Evolutionary conservation across 2,329 filamentous ascomycete genomes (phyloP), one percentile per base, ranked within the genome.

Genomic region (Aspergillus sp.): DNA sequence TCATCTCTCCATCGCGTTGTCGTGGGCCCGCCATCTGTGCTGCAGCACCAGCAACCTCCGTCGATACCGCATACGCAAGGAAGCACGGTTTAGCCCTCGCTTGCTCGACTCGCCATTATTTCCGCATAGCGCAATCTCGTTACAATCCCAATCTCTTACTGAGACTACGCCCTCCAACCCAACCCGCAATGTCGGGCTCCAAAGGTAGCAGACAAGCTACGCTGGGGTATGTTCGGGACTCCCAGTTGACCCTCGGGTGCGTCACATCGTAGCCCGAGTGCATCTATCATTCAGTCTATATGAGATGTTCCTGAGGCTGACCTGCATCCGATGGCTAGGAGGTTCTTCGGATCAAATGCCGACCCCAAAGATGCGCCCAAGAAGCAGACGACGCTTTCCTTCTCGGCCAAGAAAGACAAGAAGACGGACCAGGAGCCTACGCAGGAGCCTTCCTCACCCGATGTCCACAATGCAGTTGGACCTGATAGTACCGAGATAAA

Each of bases 161-260:
- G 5, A 20, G 14, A 16, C 17, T 40, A 23, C 32, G 14, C 20
- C 21, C 49, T 25, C 46, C 16, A 31, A 14, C 11, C 5, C 16
- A 34, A 10, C 21, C 36, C 14, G 52, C 41, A 50, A 62, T 62
- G 60, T 47, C 58, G 11, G 58, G 58, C 14, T 45, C 55, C 10
- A 61, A 60, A 47, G 52, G 58, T 42, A 64, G 62, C 46, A 91
- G 89, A 70, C 91, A 96, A 76, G 85, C 88, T 65, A 96, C 89
- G 56, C 76, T 96, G 71, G 89, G 89, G 91, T 96, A 94, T 76
- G 91, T 93, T 58, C 87, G 84, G 74, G 76, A 85, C 64, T 80
- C 81, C 59, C 89, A 93, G 78, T 84, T 81, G 68, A 90, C 86
- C 63, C 76, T 93, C 71, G 83, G 86, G 88, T 91, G 84, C 72